Evolutionary conservation across 495 filamentous ascomycete species (phyloP).

Genomic region (Amphirosellinia nigrospora): DNA sequence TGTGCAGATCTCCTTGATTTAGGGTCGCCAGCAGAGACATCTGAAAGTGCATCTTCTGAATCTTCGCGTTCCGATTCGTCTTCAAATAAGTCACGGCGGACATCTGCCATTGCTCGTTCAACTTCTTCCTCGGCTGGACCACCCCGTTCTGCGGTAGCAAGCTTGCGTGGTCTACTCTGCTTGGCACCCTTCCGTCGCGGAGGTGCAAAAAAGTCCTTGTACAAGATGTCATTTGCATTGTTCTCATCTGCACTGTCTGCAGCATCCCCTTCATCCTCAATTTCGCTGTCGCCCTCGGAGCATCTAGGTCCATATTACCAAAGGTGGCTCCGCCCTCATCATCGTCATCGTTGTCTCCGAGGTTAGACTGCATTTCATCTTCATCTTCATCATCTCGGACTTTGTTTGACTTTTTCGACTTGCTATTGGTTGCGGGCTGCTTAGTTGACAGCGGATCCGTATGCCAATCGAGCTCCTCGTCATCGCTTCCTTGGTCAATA

Average conservation of each 20-base stretch:
- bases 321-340: slow-evolving; percentile 81
- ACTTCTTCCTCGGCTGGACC: slow-evolving; percentile 65
- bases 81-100: slow-evolving; percentile 90
- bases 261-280: slow-evolving; percentile 60
- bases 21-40: slow-evolving; percentile 61
- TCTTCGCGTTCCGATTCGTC: slow-evolving; percentile 69
- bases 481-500: slow-evolving; percentile 67
- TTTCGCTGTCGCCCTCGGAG: slow-evolving; percentile 63
- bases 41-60: slow-evolving; percentile 60
- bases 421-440: slow-evolving; percentile 21
- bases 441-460: slow-evolving; percentile 63
- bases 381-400: slow-evolving; percentile 19
- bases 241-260: slow-evolving; percentile 55
- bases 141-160: slow-evolving; percentile 36
- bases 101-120: slow-evolving; percentile 86
- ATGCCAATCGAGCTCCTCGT: slow-evolving; percentile 87
- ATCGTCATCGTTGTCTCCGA: slow-evolving; percentile 47
- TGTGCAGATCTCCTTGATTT: slow-evolving; percentile 72
- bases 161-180: slow-evolving; percentile 45
- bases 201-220: slow-evolving; percentile 89
- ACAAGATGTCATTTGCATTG: slow-evolving; percentile 85
- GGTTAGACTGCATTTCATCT: slow-evolving; percentile 32
- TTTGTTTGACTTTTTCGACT: slow-evolving; percentile 27
- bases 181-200: slow-evolving; percentile 72
- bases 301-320: slow-evolving; percentile 68